These are phyloP conservation scores for Helichrysum umbraculigerum DNA, from an alignment of 129 eudicot genomes.

Conservation along the genomic window DNA sequence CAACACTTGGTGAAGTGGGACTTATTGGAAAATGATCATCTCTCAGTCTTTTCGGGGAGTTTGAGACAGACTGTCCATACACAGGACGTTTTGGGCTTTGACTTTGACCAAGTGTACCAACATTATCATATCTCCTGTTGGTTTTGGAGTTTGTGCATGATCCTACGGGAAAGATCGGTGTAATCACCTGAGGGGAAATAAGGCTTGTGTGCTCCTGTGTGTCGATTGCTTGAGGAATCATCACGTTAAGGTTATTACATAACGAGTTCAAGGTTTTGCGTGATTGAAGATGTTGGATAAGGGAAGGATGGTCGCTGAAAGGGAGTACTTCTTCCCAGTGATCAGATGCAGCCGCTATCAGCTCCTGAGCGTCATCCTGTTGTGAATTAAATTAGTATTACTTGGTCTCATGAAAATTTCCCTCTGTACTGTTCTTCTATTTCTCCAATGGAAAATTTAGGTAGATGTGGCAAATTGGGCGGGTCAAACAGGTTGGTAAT, in stretches of 20 bases:
- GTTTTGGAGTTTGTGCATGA: neutral
- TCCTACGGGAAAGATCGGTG: conserved; percentile 4
- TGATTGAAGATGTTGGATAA: conserved; percentile 12
- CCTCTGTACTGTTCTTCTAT: neutral
- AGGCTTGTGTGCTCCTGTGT: conserved; percentile 11
- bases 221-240: conserved; percentile 16
- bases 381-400: conserved; percentile 1
- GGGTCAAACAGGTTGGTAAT: neutral
- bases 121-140: neutral
- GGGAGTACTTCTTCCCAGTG: conserved; percentile 24
- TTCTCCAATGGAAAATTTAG: neutral
- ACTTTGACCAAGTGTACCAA: conserved; percentile 20
- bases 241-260: conserved; percentile 11
- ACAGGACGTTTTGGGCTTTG: conserved; percentile 37
- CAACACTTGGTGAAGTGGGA: conserved; percentile 11
- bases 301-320: conserved; percentile 20
- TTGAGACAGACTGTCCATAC: conserved; percentile 23
- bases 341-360: conserved; percentile 32
- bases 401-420: neutral
- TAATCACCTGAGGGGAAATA: conserved; percentile 15
- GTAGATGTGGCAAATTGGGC: neutral
- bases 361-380: conserved; percentile 37
- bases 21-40: conserved; percentile 8
- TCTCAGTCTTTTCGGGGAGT: conserved; percentile 27
- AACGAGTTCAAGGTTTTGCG: conserved; percentile 19